Evolutionary conservation across 768 basidiomycete species (phyloP), one percentile per base, ranked within the genome.

Genomic region (Leucosporidium creatinivorum): DNA sequence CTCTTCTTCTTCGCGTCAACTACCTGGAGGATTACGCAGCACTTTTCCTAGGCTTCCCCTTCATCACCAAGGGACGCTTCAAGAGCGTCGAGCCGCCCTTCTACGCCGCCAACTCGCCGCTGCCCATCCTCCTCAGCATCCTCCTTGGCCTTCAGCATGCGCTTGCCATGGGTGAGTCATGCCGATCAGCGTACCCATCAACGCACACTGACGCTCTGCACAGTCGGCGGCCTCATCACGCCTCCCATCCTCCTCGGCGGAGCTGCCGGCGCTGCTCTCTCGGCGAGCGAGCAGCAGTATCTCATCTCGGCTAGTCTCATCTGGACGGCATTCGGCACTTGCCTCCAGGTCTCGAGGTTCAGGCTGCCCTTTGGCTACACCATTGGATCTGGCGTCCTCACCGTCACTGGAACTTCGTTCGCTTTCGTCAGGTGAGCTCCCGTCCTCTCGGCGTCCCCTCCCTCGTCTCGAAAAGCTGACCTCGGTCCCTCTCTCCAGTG

Each of bases 261-360:
- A 1, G 0, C 50, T 0, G n/a, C 36, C 1, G 64, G 64, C 4
- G 64, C 64, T 0, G 51, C 23, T 5, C 49, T 65, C 19, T 84
- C 87, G 1, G 84, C 82, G 61, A 30, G 84, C 6, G 85, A 82
- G 2, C 86, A 86, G 17, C 80, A 87, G 0, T 92, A 91, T 75
- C 84, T 91, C 86, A 84, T 91, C 69, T 89, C 88, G 10, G 85
- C 90, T 0, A 86, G 86, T 1, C 80, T 91, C 59, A 90, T 91
- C 73, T 85, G 86, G 26, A 87, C 69, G 8, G 75, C 74, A n/a
- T 54, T 77, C 47, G 69, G 77, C 17, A 73, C 73, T 9, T 59
- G 87, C 26, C 84, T 91, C 4, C 89, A 92, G 73, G 87, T 90
- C 83, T 88, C 87, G 1, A 31, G 61, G 3, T 62, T 67, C 33